phyloP scores from a whole-genome alignment of 768 basidiomycete species.

The Termitomyces sp. region DNA sequence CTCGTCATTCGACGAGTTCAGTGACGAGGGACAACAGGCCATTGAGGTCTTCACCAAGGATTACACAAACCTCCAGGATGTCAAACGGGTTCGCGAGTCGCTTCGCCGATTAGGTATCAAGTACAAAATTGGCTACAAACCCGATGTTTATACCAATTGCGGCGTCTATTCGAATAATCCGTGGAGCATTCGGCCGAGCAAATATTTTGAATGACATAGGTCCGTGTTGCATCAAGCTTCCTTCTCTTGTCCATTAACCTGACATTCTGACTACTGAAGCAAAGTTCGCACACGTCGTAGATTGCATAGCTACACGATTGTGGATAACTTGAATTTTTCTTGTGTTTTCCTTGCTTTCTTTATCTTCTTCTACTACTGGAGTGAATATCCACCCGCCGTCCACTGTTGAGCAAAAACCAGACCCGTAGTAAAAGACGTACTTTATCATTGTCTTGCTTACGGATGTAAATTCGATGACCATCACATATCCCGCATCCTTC shows the following conservation, averaged over 20 bases:
- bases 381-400: too few relatives aligned
- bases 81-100: conserved; percentile 10
- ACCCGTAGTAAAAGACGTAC: too few relatives aligned
- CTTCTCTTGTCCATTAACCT: too few relatives aligned
- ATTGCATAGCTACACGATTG: not conserved
- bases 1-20: conserved; percentile 9
- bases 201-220: not conserved
- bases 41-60: conserved; percentile 16
- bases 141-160: conserved; percentile 14
- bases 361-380: too few relatives aligned
- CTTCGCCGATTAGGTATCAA: conserved; percentile 15
- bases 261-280: not conserved
- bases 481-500: too few relatives aligned
- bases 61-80: conserved; percentile 10
- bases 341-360: too few relatives aligned
- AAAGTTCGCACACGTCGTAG: not conserved
- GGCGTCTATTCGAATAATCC: not conserved
- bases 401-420: too few relatives aligned
- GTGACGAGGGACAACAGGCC: not conserved
- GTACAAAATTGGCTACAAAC: conserved; percentile 16
- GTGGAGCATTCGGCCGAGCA: not conserved
- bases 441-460: too few relatives aligned
- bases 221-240: too few relatives aligned
- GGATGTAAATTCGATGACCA: too few relatives aligned
- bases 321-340: too few relatives aligned